phyloP scores from a whole-genome alignment of 169 alveolate genomes.

The Neospora caninum region DNA sequence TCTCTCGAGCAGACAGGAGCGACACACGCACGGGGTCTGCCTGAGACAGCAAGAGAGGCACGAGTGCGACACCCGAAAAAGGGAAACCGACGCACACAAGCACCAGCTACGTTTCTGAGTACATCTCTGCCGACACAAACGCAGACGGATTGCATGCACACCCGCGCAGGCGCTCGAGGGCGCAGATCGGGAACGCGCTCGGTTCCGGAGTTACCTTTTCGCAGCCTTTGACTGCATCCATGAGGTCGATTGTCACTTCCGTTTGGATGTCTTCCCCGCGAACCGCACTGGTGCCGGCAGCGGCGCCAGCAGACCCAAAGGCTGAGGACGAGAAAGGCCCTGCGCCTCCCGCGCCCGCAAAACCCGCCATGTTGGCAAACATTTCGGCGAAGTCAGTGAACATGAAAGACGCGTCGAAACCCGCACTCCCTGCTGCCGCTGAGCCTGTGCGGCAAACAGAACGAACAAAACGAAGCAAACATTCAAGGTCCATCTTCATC shows the following conservation, averaged over 20 bases:
- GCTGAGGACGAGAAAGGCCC: not conserved
- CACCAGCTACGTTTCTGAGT: no score
- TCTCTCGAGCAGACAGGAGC: no score
- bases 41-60: no score
- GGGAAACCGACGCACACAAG: no score
- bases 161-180: no score
- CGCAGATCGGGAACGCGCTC: no score
- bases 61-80: no score
- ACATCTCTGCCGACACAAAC: no score
- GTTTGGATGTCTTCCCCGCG: not conserved
- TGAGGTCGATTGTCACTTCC: constrained; percentile 72
- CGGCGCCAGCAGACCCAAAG: constrained; percentile 77
- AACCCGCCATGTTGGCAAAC: constrained; percentile 78
- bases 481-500: no score
- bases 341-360: constrained; percentile 24
- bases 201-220: constrained; percentile 68
- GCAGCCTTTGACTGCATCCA: constrained; percentile 89
- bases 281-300: constrained; percentile 61
- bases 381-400: constrained; percentile 87
- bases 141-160: no score
- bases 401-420: constrained; percentile 82
- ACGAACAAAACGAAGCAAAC: no score
- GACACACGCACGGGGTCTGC: no score
- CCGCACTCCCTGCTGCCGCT: constrained; percentile 80
- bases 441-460: constrained; percentile 43